phyloP scores from a whole-genome alignment of 164 flowering plant genomes.

The Tetrastigma voinierianum region DNA sequence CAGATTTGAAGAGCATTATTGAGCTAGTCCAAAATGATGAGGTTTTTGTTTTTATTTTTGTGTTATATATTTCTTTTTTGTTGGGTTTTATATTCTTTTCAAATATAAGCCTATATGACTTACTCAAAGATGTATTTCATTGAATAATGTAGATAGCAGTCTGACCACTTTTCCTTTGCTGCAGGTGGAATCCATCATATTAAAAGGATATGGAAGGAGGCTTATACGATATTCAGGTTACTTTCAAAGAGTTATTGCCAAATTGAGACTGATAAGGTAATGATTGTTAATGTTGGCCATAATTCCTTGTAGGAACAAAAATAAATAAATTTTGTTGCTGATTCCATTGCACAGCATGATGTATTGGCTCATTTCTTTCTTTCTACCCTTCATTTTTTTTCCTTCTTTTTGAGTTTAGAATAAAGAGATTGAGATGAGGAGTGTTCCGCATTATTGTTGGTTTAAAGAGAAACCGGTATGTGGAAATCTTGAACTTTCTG shows the following conservation, averaged over 20 bases:
- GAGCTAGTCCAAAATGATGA: slow-evolving; percentile 64
- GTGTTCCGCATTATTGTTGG: too few relatives aligned
- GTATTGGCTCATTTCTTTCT: too few relatives aligned
- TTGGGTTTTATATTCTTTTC: background rate
- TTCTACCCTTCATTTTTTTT: too few relatives aligned
- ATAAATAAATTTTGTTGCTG: too few relatives aligned
- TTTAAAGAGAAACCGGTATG: too few relatives aligned
- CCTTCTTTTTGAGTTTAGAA: too few relatives aligned
- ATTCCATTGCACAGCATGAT: background rate
- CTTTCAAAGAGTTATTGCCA: slow-evolving; percentile 41
- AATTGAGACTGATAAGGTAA: slow-evolving; percentile 71
- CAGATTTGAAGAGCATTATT: slow-evolving; percentile 68
- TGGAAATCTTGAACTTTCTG: too few relatives aligned
- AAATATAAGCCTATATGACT: background rate
- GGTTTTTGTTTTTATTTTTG: slow-evolving; percentile 35
- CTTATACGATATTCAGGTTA: slow-evolving; percentile 71
- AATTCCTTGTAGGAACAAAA: too few relatives aligned
- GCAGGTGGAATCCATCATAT: slow-evolving; percentile 77
- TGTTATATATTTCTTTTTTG: background rate
- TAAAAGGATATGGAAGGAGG: slow-evolving; percentile 73
- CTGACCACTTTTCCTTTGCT: slow-evolving; percentile 2
- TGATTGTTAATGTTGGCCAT: background rate
- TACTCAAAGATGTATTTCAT: background rate
- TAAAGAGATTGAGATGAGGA: too few relatives aligned
- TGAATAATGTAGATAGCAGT: background rate